A percentile compares a stretch with the other conserved stretches of the same genome.
phyloP scores from a whole-genome alignment of 129 eudicot genomes.

The Artemisia annua region DNA sequence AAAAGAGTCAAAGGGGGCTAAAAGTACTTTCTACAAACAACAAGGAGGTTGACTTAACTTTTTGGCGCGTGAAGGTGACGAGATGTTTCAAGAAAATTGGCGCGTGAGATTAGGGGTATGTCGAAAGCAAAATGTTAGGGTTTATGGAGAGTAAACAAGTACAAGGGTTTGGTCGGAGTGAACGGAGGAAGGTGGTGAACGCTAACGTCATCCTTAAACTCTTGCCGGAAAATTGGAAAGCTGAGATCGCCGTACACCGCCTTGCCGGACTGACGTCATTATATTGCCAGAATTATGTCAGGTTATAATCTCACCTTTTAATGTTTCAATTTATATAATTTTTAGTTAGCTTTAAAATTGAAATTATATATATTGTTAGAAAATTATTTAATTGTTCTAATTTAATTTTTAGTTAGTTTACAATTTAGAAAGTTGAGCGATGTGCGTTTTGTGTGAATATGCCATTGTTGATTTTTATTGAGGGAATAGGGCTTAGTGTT shows the following conservation, averaged over 20 bases:
- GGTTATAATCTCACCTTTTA: constrained; percentile 29
- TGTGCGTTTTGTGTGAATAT: not conserved
- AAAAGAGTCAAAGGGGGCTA: constrained; percentile 22
- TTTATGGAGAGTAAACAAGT: constrained; percentile 39
- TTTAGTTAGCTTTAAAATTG: constrained; percentile 4
- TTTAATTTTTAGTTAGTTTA: not conserved
- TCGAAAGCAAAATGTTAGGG: constrained; percentile 31
- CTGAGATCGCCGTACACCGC: constrained; percentile 19
- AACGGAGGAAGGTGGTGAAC: constrained; percentile 34
- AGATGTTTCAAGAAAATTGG: not conserved
- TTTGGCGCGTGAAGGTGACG: constrained; percentile 33
- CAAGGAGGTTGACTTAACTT: constrained; percentile 15
- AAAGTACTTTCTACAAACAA: constrained; percentile 6
- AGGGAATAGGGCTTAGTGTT: constrained; percentile 9
- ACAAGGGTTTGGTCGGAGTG: constrained; percentile 27
- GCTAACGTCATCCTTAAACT: constrained; percentile 27
- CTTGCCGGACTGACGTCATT: constrained; percentile 16
- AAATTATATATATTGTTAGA: not conserved
- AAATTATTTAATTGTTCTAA: not conserved
- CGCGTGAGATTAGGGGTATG: constrained; percentile 36
- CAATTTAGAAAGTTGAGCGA: not conserved
- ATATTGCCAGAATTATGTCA: constrained; percentile 33
- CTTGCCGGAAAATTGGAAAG: constrained; percentile 24
- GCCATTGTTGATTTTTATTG: not conserved
- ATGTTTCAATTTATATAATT: not conserved